phyloP scores from a whole-genome alignment of 2,329 filamentous ascomycete genomes.

The Fusarium ambrosium region DNA sequence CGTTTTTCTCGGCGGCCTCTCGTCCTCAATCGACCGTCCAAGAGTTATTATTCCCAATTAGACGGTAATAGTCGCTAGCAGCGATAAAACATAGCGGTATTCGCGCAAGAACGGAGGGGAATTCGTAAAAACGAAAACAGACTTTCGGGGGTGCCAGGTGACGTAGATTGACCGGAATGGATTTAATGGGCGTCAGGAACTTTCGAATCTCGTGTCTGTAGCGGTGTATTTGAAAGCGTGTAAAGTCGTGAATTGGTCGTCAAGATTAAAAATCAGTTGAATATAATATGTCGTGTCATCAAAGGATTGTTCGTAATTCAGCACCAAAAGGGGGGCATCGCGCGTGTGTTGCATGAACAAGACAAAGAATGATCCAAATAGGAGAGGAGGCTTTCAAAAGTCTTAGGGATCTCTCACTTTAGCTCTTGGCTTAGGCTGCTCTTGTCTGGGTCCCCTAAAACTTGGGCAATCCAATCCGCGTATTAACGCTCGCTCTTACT shows the following conservation, averaged over 20 bases:
- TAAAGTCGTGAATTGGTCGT: slow-evolving; percentile 31
- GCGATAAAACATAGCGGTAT: slow-evolving; percentile 46
- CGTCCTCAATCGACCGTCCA: slow-evolving; percentile 22
- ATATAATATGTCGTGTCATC: slow-evolving; percentile 29
- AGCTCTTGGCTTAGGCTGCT: not conserved
- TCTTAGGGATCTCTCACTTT: not conserved
- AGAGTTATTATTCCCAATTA: slow-evolving; percentile 29
- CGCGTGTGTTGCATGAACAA: slow-evolving; percentile 12
- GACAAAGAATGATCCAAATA: slow-evolving; percentile 34
- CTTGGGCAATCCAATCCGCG: slow-evolving; percentile 13
- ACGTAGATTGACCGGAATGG: slow-evolving; percentile 15
- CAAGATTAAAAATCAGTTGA: slow-evolving; percentile 20
- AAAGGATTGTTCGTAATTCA: slow-evolving; percentile 35
- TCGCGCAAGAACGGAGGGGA: slow-evolving; percentile 3
- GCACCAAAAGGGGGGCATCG: slow-evolving; percentile 37
- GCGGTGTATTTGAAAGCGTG: slow-evolving; percentile 14
- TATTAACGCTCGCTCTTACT: slow-evolving; percentile 17
- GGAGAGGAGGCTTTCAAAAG: slow-evolving; percentile 30
- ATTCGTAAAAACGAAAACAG: slow-evolving; percentile 18
- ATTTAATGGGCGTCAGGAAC: slow-evolving; percentile 1
- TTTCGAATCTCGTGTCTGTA: not conserved
- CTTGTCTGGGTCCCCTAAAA: not conserved
- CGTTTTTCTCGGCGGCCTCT: slow-evolving; percentile 10
- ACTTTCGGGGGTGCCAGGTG: slow-evolving; percentile 23
- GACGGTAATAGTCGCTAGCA: slow-evolving; percentile 34